Evolutionary conservation across 2,329 filamentous ascomycete species (phyloP), one percentile per base, ranked within the genome.

Genomic region (Beauveria rudraprayagi): DNA sequence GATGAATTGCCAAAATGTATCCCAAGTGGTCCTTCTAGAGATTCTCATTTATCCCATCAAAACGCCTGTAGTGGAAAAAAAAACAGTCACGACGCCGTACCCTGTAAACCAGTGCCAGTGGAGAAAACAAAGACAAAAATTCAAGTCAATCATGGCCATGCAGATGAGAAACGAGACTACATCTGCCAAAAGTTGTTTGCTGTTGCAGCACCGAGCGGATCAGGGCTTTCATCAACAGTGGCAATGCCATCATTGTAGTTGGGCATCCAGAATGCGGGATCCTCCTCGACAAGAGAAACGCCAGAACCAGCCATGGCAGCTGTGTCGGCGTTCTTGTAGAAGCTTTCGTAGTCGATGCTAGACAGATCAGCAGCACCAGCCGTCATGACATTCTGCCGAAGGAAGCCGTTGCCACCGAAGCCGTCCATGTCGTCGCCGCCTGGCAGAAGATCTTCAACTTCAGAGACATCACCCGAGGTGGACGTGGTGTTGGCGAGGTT

Each of bases 391-490:
- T 69, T 72, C 52, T 81, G 78, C 37, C 81, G 73, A 37, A 83
- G 70, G 63, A 74, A 78, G 62, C 77, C 79, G 59, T 79, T 72
- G 22, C 76, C 73, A 61, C 76, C 79, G 56, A 78, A 77, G 61
- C 80, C 68, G 28, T 77, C 75, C 63, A 80, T 80, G 53, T 79
- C 76, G 63, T 75, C 75, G 64, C 78, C 75, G 64, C 78, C 74
- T 56, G 74, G 75, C 56, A 79, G 72, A 63, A 81, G 80, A 65
- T 88, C 85, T 63, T 88, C 86, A 5, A 84, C 83, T 69, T 88
- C 85, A 10, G 85, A 88, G 9, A 87, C 84, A 63, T 88, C 85
- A 41, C 85, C 85, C 14, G 85, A 88, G 9, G 83, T 87, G 10
- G 83, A 84, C 1, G 81, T 83, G 56, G 78, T 78, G 68, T 82